Evolutionary conservation across 176 grass and related monocot species (phyloP).

Genomic region (Triticum dicoccoides): DNA sequence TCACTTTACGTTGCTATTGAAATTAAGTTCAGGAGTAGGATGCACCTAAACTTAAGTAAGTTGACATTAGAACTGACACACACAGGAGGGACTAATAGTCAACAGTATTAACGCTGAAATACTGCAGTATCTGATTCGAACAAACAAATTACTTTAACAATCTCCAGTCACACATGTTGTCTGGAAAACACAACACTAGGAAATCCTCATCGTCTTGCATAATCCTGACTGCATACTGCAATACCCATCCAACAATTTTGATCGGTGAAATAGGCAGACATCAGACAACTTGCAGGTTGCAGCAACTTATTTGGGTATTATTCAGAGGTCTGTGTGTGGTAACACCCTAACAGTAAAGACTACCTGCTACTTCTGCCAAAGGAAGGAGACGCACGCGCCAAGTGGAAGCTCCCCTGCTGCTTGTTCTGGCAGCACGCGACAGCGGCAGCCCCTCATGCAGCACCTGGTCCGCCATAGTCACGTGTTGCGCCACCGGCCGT

Average conservation of each 20-base stretch:
- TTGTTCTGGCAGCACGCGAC: background rate
- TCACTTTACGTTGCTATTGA: background rate
- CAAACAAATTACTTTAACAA: background rate
- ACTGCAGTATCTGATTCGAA: background rate
- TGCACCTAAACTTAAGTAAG: background rate
- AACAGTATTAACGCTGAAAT: background rate
- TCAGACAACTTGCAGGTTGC: background rate
- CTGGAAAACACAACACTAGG: background rate
- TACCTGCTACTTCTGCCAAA: constrained; percentile 19
- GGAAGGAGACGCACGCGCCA: constrained; percentile 15
- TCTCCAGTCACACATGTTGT: background rate
- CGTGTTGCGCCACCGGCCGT: too few species aligned
- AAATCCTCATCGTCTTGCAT: background rate
- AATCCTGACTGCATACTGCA: background rate
- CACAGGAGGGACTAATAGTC: background rate
- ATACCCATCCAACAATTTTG: background rate
- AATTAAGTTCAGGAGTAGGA: background rate
- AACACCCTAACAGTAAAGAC: background rate
- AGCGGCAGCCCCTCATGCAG: background rate
- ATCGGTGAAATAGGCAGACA: background rate
- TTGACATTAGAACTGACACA: too few species aligned
- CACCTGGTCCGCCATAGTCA: too few species aligned
- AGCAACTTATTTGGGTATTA: background rate
- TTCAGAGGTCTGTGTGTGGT: too few species aligned
- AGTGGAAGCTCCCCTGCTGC: background rate